Conservation (phyloP, 2,329 filamentous ascomycete species). For the Sporothrix brunneoviolacea region DNA sequence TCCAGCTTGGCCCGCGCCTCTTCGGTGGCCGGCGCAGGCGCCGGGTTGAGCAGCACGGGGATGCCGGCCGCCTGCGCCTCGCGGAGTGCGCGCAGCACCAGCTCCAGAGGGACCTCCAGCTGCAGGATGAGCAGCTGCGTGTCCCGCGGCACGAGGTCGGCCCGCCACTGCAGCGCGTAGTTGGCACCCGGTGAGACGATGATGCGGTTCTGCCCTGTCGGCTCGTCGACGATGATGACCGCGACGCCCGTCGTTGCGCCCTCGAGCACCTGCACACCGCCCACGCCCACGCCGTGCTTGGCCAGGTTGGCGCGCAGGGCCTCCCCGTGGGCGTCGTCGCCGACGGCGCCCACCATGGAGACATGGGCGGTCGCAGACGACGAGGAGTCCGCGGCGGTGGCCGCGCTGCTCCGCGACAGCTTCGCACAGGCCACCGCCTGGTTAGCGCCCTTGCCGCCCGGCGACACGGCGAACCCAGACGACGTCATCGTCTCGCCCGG, state of each 20-base stretch:
- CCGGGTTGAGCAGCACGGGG: constrained; percentile 63
- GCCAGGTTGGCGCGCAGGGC: constrained; percentile 53
- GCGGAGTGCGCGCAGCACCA: constrained; percentile 43
- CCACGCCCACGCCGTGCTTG: constrained; percentile 55
- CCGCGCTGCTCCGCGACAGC: constrained; percentile 53
- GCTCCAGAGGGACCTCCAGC: constrained; percentile 50
- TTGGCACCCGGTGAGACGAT: constrained; percentile 69
- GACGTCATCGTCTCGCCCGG: constrained; percentile 85
- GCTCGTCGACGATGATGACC: constrained; percentile 68
- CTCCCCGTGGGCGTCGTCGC: constrained; percentile 58
- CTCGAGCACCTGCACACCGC: constrained; percentile 38
- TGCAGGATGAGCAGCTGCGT: constrained; percentile 54
- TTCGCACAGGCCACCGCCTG: constrained; percentile 86
- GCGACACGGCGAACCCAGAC: constrained; percentile 68
- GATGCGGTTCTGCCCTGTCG: constrained; percentile 69
- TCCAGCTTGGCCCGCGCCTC: constrained; percentile 49
- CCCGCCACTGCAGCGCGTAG: constrained; percentile 34
- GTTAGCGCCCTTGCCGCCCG: constrained; percentile 92
- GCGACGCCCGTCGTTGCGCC: constrained; percentile 62
- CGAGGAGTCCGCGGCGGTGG: constrained; percentile 28
- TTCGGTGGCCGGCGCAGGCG: constrained; percentile 56
- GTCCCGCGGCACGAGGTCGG: constrained; percentile 23
- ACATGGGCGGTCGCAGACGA: constrained; percentile 38
- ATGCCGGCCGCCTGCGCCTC: constrained; percentile 33
- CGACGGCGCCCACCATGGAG: constrained; percentile 69